Evolutionary conservation across 192 early-diverging fungal genomes (phyloP), one percentile per base, ranked within the genome.

Genomic region (Entophlyctis helioformis): DNA sequence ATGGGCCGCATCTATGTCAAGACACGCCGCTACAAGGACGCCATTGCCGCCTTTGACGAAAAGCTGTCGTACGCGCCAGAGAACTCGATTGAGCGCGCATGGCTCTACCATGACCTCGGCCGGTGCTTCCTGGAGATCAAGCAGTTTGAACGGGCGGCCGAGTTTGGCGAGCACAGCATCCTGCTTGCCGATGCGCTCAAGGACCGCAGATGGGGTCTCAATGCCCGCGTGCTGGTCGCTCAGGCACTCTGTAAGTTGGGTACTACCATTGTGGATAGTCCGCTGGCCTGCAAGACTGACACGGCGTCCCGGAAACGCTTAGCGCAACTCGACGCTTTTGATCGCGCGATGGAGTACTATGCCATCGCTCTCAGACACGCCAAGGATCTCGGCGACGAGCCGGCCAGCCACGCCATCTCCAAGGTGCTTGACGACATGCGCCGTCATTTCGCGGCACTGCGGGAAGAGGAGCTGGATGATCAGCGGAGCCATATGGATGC

Each of bases 31-130:
- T 57, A 39, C 38, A 42, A 50, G 12, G 56, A 57, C 6, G 56
- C 56, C 18, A 57, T 57, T n/a, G 9, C 42, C 1, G 24, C 36
- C 3, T 57, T 57, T 39, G 48, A 57, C 25, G 13, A 51, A 24
- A 50, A 51, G 43, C 32, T 57, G 5, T 10, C 15, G 0, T 22
- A 11, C 31, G 36, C 36, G 20, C 9, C 39, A 3, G 32, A 25
- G 7, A 8, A 7, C 5, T 37, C 34, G 6, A 27, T 57, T 11
- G 56, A 57, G 19, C 18, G 41, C 11, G 56, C 56, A 1, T 57
- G 56, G 56, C 42, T 57, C 16, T 28, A 44, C 7, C 56, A 57
- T 32, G 56, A 57, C 22, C 44, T 57, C 50, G 56, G 56, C 6
- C 39, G 56, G 45, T 57, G 56, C 39, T 36, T 44, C 31, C 38